phyloP scores from a whole-genome alignment of 352 stramenopile genomes.

The Globisporangium camurandrum region DNA sequence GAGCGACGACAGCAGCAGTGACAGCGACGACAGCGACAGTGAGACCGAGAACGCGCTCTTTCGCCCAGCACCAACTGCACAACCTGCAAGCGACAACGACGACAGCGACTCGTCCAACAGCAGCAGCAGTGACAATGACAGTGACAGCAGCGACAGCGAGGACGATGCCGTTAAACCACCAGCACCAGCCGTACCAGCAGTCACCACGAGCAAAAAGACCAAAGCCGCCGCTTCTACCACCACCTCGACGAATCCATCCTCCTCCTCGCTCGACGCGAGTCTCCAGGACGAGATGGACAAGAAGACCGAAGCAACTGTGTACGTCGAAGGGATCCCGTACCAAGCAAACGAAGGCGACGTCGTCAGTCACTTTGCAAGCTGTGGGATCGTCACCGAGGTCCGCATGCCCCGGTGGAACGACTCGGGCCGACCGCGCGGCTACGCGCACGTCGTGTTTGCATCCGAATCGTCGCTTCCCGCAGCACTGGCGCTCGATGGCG shows the following conservation, averaged over 20 bases:
- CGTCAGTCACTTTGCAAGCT: constrained; percentile 84
- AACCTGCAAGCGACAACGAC: constrained; percentile 14
- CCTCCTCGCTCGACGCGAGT: constrained; percentile 7
- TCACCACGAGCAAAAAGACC: neutral
- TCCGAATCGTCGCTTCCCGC: constrained; percentile 54
- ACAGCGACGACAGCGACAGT: constrained; percentile 23
- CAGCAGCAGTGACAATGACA: constrained; percentile 6
- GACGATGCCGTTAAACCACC: too few relatives aligned
- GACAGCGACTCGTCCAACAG: constrained; percentile 15
- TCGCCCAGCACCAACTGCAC: constrained; percentile 30
- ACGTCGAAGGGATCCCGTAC: constrained; percentile 95
- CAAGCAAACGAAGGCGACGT: constrained; percentile 86
- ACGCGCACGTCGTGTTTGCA: constrained; percentile 91
- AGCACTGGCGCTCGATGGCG: constrained; percentile 82
- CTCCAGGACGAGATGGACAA: constrained; percentile 55
- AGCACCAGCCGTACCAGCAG: constrained; percentile 43
- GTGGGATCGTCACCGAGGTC: constrained; percentile 87
- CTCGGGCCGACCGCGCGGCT: constrained; percentile 86
- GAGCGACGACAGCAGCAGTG: constrained; percentile 12
- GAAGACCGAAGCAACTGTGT: constrained; percentile 85
- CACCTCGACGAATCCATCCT: constrained; percentile 17
- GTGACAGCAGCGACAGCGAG: constrained; percentile 77
- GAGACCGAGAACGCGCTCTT: constrained; percentile 76
- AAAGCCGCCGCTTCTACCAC: constrained; percentile 5
- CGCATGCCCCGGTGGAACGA: constrained; percentile 92